phyloP scores from a whole-genome alignment of 306 rosid species.

The Leucaena leucocephala region DNA sequence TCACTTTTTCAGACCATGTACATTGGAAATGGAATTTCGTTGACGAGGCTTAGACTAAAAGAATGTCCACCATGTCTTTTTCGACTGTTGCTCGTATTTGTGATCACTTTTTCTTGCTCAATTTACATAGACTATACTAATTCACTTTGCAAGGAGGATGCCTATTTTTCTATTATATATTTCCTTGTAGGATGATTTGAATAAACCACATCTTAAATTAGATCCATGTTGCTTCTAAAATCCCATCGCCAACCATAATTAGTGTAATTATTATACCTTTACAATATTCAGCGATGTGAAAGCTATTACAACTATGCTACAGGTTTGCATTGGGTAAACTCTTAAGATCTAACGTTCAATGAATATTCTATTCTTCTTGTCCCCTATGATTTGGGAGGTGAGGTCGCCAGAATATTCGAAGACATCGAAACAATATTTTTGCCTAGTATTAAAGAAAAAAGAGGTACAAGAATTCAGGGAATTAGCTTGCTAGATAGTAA shows the following conservation, averaged over 20 bases:
- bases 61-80: not conserved
- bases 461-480: constrained; percentile 6
- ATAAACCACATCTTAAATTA: not conserved
- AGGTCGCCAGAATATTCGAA: constrained; percentile 2
- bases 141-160: not conserved
- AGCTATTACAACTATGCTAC: not conserved
- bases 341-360: not conserved
- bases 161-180: not conserved
- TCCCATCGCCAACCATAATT: no score
- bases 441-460: not conserved
- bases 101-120: not conserved
- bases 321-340: not conserved
- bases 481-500: not conserved
- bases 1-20: not conserved
- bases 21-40: not conserved
- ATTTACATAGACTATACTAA: not conserved
- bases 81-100: not conserved
- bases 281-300: not conserved
- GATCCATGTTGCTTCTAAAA: no score
- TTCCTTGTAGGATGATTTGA: not conserved
- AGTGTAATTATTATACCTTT: no score
- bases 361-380: constrained; percentile 10
- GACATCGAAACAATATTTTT: constrained; percentile 25
- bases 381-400: not conserved
- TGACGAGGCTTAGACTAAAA: not conserved